Evolutionary conservation across 2,329 filamentous ascomycete genomes (phyloP), one percentile per base, ranked within the genome.

Genomic region (Chalaropsis thielavioides): DNA sequence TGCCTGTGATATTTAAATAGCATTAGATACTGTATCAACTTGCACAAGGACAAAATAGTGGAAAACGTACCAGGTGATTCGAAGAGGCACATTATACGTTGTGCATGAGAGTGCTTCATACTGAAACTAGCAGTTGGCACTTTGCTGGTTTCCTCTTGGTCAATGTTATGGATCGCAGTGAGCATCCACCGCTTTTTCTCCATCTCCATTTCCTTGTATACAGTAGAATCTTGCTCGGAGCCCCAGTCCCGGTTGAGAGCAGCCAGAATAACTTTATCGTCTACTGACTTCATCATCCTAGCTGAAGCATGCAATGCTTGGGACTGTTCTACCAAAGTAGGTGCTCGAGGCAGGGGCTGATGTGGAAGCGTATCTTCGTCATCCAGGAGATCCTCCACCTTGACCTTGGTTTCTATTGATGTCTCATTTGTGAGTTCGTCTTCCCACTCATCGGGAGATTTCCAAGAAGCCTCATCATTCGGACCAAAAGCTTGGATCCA

Each of bases 101-200:
- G 19, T n/a, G 59, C 59, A 10, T 54, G 58, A 8, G 65, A 67
- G 17, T 38, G 35, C n/a, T 49, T 67, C 65, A 64, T 62, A 3
- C 19, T 59, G 3, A 58, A 27, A 31, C 58, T 38, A 22, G 49
- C 19, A 13, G 62, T 44, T 8, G 27, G 58, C n/a, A 41, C 19
- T 46, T 60, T 64, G 7, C 46, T 27, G 17, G 43, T 40, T 19
- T 64, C 46, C 46, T 64, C 62, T 56, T 62, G 46, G 41, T 64
- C 77, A 70, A 78, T 75, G 68, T 75, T 76, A 67, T 79, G 77
- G 63, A 88, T 73, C 0, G 78, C 78, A 35, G 80, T 83, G 41
- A 86, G 75, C 75, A 90, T 80, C 83, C 83, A 86, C 49, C 81
- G 73, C 69, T 83, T 82, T 70, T 82, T 81, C 68, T 82, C 79